Evolutionary conservation across 176 grass and related monocot species (phyloP).

Genomic region (Bromus sterilis): DNA sequence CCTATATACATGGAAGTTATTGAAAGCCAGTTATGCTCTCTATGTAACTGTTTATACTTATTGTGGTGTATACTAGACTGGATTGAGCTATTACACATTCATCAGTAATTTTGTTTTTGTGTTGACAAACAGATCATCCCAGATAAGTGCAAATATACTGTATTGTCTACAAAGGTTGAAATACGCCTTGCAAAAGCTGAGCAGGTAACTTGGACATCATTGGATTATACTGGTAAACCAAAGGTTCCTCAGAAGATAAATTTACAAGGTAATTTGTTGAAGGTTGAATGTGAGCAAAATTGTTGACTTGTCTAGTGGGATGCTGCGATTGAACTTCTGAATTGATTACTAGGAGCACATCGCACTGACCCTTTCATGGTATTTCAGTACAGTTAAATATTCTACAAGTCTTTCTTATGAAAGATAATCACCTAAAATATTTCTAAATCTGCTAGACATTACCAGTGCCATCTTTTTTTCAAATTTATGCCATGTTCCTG

Average conservation of each 20-base stretch:
- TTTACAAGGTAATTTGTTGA: constrained; percentile 23
- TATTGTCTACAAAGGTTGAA: constrained; percentile 70
- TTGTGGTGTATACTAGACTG: not conserved
- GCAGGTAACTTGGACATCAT: constrained; percentile 54
- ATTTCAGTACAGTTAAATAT: not conserved
- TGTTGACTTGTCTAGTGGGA: not conserved
- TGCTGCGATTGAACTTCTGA: not conserved
- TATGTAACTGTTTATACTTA: not conserved
- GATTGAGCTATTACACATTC: not conserved
- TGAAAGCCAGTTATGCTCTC: not conserved
- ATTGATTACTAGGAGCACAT: not conserved
- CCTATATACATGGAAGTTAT: not conserved
- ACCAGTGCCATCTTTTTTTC: not conserved
- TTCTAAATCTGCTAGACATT: not conserved
- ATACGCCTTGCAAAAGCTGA: constrained; percentile 68
- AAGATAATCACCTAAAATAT: not conserved
- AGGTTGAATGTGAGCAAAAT: not conserved
- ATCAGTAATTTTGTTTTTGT: constrained; percentile 15
- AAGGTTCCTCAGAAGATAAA: constrained; percentile 51
- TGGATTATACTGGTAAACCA: constrained; percentile 48
- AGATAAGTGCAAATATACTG: constrained; percentile 65
- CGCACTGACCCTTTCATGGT: not conserved
- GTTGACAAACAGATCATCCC: constrained; percentile 57
- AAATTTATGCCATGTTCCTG: not conserved
- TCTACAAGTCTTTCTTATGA: not conserved